Percentiles rank a stretch among this genome's conserved stretches.
Conservation (phyloP, 441 rosid genomes). For the Iberis amara region DNA sequence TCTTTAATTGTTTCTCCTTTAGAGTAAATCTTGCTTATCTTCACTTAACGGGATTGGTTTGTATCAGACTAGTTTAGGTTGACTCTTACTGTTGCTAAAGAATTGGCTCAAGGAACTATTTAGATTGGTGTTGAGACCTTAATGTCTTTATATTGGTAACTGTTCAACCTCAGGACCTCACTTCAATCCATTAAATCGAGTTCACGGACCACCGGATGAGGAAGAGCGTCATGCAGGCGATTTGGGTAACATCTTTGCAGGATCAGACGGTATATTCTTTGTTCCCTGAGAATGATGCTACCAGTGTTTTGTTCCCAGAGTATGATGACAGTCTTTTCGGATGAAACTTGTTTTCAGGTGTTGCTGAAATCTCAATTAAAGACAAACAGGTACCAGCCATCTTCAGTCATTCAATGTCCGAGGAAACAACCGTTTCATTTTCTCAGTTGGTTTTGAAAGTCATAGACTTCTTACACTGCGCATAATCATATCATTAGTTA, state of each 20-base stretch:
- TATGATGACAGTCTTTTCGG: conserved; percentile 7
- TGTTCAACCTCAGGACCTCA: conserved; percentile 63
- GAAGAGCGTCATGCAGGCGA: conserved; percentile 93
- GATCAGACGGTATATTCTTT: conserved; percentile 60
- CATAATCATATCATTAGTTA: not conserved
- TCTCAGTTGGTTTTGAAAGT: not conserved
- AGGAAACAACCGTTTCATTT: not conserved
- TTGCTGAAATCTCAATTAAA: conserved; percentile 47
- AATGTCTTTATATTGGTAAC: not conserved
- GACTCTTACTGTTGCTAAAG: not conserved
- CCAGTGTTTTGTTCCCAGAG: not conserved
- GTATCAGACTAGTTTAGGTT: conserved; percentile 10
- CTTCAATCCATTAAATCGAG: conserved; percentile 74
- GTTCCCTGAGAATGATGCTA: not conserved
- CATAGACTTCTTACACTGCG: not conserved
- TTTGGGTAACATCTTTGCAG: conserved; percentile 71
- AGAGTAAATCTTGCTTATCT: not conserved
- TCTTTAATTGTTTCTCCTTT: conserved; percentile 37
- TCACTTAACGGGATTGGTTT: conserved; percentile 12
- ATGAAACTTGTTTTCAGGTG: conserved; percentile 41
- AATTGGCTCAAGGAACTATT: conserved; percentile 4
- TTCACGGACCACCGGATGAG: conserved; percentile 81
- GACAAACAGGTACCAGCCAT: conserved; percentile 54
- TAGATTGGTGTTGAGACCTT: too few relatives aligned
- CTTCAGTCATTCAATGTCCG: not conserved